Conservation (phyloP, 192 early-diverging fungal genomes). For the Nowakowskiella sp. region DNA sequence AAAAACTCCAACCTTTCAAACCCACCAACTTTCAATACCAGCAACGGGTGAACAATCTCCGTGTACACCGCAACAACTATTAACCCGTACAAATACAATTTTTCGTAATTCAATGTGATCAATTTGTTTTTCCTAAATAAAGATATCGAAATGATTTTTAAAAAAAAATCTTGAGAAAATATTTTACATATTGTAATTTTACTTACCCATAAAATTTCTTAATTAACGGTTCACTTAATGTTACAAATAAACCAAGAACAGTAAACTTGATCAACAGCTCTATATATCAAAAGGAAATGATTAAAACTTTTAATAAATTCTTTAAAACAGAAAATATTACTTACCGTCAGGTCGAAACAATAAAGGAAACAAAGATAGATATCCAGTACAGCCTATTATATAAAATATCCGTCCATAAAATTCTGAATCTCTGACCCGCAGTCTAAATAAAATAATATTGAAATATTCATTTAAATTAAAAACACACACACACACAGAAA, state of each 20-base stretch:
- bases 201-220: slow-evolving; percentile 13
- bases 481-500: neutral
- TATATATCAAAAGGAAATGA: slow-evolving; percentile 7
- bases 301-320: slow-evolving; percentile 3
- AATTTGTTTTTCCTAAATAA: slow-evolving; percentile 4
- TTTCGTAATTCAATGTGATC: slow-evolving; percentile 27
- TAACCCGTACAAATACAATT: slow-evolving; percentile 50
- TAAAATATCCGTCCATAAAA: slow-evolving; percentile 48
- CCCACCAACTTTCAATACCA: too few species aligned
- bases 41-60: slow-evolving; percentile 42
- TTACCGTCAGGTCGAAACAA: slow-evolving; percentile 60
- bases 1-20: slow-evolving; percentile 59
- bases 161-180: slow-evolving; percentile 11
- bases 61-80: slow-evolving; percentile 45
- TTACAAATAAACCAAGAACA: slow-evolving; percentile 32
- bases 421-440: slow-evolving; percentile 37
- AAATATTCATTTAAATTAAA: slow-evolving; percentile 1
- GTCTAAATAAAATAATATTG: slow-evolving; percentile 21
- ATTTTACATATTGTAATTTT: slow-evolving; percentile 16
- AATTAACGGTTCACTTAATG: slow-evolving; percentile 25
- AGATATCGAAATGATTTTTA: neutral
- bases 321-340: neutral
- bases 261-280: slow-evolving; percentile 42
- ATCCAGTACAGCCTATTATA: slow-evolving; percentile 54
- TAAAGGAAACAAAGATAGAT: slow-evolving; percentile 61